phyloP scores from a whole-genome alignment of 2,329 filamentous ascomycete genomes.

The Arthrobotrys sphaeroides region DNA sequence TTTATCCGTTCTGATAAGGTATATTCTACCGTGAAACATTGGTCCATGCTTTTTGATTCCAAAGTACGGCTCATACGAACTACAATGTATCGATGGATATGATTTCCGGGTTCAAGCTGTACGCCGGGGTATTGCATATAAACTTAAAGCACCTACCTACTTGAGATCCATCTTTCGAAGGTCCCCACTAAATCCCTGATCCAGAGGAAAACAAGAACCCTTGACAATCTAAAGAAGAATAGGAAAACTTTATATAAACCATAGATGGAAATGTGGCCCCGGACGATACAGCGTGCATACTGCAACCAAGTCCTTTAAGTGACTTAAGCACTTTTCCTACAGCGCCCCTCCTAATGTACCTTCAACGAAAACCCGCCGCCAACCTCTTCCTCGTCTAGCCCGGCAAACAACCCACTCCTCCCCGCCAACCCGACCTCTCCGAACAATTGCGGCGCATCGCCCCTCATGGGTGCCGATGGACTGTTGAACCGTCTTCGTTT shows the following conservation, averaged over 20 bases:
- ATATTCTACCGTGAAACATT: background rate
- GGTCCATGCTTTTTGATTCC: background rate
- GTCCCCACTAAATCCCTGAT: background rate
- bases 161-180: too few species aligned
- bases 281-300: background rate
- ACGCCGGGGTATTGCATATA: too few species aligned
- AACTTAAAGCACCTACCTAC: background rate
- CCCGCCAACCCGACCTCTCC: conserved; percentile 60
- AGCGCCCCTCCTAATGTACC: conserved; percentile 53
- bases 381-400: conserved; percentile 63
- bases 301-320: too few species aligned
- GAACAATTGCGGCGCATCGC: conserved; percentile 69
- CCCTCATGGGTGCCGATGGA: conserved; percentile 83
- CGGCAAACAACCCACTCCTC: conserved; percentile 65
- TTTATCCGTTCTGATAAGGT: background rate
- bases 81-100: too few species aligned
- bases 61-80: too few species aligned
- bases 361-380: conserved; percentile 63
- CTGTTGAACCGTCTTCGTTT: conserved; percentile 74
- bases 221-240: too few species aligned
- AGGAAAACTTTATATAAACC: too few species aligned
- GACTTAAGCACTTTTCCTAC: too few species aligned
- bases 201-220: background rate
- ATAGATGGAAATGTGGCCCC: background rate
- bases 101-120: too few species aligned